Base-by-base conservation (phyloP, 768 basidiomycete genomes). In the Hypholoma fasciculare region DNA sequence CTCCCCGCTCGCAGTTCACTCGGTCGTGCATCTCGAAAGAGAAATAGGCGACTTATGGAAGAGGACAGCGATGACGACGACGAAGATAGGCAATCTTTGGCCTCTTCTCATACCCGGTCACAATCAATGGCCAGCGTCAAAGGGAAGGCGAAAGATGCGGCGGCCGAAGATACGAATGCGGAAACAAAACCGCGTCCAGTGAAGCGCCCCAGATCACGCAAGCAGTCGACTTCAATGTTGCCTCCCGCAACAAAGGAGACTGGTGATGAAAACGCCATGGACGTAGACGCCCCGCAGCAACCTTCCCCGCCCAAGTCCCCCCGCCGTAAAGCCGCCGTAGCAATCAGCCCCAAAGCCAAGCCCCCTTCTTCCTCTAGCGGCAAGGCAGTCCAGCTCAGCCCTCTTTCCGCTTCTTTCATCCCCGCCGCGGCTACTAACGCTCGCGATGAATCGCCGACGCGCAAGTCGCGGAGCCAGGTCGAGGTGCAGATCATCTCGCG, bases 11-110 rank as follows among this genome's bases (percentile, higher is more conserved):
- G 62, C 50, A 55, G 57, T 17, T 52, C 65, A 5, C 54, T 50
- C 19, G 34, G 67, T 42, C 64, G 62, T 66, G 52, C 66, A 61
- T 60, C 67, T 26, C 65, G 70, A 23, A 75, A 75, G 57, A 70
- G 74, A 19, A 64, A 65, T 7, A 67, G 73, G 19, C 37, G 60
- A 11, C 43, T 48, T 19, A 54, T 63, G 61, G 60, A 65, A 11
- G 59, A 49, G 3, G 43, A 63, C 40, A 60, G 38, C 34, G 55
- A 62, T 1, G 54, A 47, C 7, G 12, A 27, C 17, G 59, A 56
- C 11, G 60, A 57, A 13, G 56, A 61, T 19, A 53, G 47, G 23
- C 54, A 54, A 14, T 58, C 56, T 14, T 52, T 51, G n/a, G 48
- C 50, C 12, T 61, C 61, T n/a, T 58, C 61, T 8, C 61, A 42